Conservation (phyloP, 106 monocot species). For the Cymbidium sinense region DNA sequence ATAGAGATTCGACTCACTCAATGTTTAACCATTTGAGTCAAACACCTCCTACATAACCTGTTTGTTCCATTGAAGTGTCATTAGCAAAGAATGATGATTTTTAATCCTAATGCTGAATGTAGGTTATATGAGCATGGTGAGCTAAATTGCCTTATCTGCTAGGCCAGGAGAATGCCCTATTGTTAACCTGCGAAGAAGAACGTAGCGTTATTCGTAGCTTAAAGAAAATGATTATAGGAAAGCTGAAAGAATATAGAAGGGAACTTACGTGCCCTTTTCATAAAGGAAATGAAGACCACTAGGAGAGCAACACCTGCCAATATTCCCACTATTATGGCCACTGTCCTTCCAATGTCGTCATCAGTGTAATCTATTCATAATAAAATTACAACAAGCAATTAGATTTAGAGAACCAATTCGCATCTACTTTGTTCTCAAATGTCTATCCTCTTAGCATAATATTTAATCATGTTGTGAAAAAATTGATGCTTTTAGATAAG, state of each 20-base stretch:
- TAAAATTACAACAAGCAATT: not conserved
- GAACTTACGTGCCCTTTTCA: constrained; percentile 55
- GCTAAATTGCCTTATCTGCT: too few relatives aligned
- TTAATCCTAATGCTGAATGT: too few relatives aligned
- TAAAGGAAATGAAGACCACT: constrained; percentile 79
- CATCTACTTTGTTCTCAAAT: not conserved
- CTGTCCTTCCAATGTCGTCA: constrained; percentile 80
- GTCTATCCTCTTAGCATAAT: not conserved
- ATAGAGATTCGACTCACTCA: too few relatives aligned
- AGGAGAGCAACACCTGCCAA: constrained; percentile 66
- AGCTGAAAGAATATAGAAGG: not conserved
- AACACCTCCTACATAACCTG: too few relatives aligned
- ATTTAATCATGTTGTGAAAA: not conserved
- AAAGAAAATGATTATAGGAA: not conserved
- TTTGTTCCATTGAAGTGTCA: too few relatives aligned
- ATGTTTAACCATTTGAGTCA: too few relatives aligned
- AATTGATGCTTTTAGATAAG: not conserved
- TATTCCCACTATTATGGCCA: constrained; percentile 79
- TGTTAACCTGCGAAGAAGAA: not conserved
- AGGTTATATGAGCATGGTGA: too few relatives aligned
- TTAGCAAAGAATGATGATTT: too few relatives aligned
- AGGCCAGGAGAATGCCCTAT: too few relatives aligned
- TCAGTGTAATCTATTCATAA: constrained; percentile 37
- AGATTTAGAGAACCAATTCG: not conserved
- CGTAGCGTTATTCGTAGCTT: not conserved